Percentiles rank a stretch among this genome's conserved stretches.
phyloP scores from a whole-genome alignment of 768 basidiomycete genomes.

The Lactifluus volemus region DNA sequence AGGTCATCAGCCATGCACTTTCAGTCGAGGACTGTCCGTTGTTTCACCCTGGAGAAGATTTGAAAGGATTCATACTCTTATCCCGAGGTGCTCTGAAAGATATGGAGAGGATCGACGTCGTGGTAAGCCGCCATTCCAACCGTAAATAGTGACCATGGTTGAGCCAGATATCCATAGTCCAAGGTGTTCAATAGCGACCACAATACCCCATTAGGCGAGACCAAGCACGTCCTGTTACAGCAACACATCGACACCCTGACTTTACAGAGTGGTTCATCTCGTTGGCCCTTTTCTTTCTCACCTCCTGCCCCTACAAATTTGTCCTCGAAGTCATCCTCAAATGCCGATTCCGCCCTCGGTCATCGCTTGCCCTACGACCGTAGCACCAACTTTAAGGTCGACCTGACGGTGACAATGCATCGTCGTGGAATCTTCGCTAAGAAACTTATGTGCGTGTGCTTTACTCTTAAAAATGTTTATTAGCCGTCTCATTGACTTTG shows the following conservation, averaged over 20 bases:
- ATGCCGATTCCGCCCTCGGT: background rate
- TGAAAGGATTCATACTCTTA: conserved; percentile 1
- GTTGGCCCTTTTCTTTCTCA: conserved; percentile 9
- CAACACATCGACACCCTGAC: background rate
- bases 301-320: background rate
- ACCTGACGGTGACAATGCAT: conserved; percentile 4
- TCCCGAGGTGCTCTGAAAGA: background rate
- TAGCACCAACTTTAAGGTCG: background rate
- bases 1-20: no score
- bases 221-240: background rate
- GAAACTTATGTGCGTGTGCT: conserved; percentile 9
- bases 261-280: background rate
- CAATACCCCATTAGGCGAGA: background rate
- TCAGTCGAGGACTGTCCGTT: no score
- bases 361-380: background rate
- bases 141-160: background rate
- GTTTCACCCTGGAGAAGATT: conserved; percentile 5
- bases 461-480: background rate
- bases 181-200: conserved; percentile 1
- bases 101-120: conserved; percentile 11
- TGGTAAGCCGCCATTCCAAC: background rate
- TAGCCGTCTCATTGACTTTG: background rate
- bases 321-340: background rate
- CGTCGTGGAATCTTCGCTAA: conserved; percentile 1
- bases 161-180: background rate